Base-by-base conservation (phyloP, 2,329 filamentous ascomycete genomes). In the Fusarium sp. region DNA sequence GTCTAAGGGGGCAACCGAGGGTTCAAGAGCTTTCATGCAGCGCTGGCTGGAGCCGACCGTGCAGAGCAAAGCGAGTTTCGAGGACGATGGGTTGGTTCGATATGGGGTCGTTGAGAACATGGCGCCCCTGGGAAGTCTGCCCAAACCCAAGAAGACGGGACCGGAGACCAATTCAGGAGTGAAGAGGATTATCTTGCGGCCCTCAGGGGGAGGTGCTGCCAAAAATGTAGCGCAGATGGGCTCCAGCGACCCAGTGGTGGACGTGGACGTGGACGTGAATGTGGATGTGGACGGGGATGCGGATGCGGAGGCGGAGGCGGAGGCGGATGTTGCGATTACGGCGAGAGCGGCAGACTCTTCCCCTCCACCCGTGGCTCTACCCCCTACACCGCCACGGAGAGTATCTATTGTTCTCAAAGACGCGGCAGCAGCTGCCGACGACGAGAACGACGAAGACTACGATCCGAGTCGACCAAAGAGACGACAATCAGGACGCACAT, bases 91-190 rank as follows among this genome's bases (percentile, higher is more conserved):
- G 50, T 88, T 96, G 75, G 86, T 92, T 78, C 88, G 92, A 55
- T 90, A 91, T 81, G 93, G 93, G 73, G 93, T 97, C 24, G 86
- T 97, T 66, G 92, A 94, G 82, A 92, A 92, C 78, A 97, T 97
- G 95, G 91, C 91, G 60, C 92, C 95, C 32, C 84, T 98, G 63
- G 95, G 95, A 45, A 88, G 91, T 62, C 86, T 91, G 75, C 95
- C 95, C 18, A 90, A 89, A 82, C 87, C 82, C 42, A 86, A 84
- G 79, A 83, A 80, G 78, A 76, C 72, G 30, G 81, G 72, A 15
- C 77, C 69, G 56, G 77, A 81, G 68, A 75, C 78, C 59, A 73
- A 72, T 24, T 66, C 74, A 36, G 68, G 79, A 55, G 81, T 84
- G 41, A 83, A 84, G 68, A 87, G 83, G 76, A 87, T 88, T 59